Evolutionary conservation across 306 rosid species (phyloP).

Genomic region (Spatholobus suberectus): DNA sequence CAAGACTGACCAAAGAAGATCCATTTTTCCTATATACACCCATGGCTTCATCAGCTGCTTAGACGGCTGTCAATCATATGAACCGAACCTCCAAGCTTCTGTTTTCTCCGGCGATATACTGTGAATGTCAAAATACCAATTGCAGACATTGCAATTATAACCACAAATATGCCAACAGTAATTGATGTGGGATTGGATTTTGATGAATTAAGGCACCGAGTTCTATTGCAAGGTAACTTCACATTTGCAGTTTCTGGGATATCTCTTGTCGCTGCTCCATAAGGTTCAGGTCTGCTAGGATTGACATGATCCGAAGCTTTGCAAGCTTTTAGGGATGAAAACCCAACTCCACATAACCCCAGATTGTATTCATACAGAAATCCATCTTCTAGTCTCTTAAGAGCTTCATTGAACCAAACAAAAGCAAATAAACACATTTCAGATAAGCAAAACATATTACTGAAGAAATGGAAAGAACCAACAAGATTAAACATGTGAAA

Average conservation of each 20-base stretch:
- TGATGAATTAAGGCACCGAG: slow-evolving; percentile 60
- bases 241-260: slow-evolving; percentile 91
- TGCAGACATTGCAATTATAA: slow-evolving; percentile 61
- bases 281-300: slow-evolving; percentile 64
- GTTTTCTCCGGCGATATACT: slow-evolving; percentile 67
- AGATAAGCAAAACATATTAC: neutral
- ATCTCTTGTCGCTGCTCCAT: slow-evolving; percentile 55
- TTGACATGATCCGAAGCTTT: slow-evolving; percentile 45
- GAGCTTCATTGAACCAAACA: slow-evolving; percentile 55
- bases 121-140: slow-evolving; percentile 60
- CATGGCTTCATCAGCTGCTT: slow-evolving; percentile 58
- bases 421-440: neutral
- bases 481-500: neutral
- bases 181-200: slow-evolving; percentile 62
- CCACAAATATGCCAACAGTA: slow-evolving; percentile 56
- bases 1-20: slow-evolving; percentile 85
- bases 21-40: slow-evolving; percentile 62
- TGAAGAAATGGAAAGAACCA: neutral
- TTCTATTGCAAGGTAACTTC: slow-evolving; percentile 66
- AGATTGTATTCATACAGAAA: slow-evolving; percentile 66
- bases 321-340: slow-evolving; percentile 68
- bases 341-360: slow-evolving; percentile 85
- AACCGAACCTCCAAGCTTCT: slow-evolving; percentile 64
- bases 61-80: slow-evolving; percentile 49
- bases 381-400: slow-evolving; percentile 75